A percentile compares a stretch with the other conserved stretches of the same genome.
These are phyloP conservation scores for Stagonosporopsis chrysanthemi DNA, from an alignment of 2,329 filamentous ascomycete genomes.

Conservation along the genomic window DNA sequence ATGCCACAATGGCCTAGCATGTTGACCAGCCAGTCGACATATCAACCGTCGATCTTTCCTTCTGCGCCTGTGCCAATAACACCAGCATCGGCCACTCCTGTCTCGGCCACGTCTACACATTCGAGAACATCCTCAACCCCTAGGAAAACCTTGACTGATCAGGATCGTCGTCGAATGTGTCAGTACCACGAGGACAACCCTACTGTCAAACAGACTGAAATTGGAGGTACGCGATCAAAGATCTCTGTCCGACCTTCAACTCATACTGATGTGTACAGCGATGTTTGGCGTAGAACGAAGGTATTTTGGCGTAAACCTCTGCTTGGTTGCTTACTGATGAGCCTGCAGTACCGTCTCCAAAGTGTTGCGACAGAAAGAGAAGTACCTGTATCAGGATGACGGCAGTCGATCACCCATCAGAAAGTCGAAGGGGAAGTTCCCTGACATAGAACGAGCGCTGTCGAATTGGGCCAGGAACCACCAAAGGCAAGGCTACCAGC, in stretches of 20 bases:
- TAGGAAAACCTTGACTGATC: slow-evolving; percentile 87
- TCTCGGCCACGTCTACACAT: slow-evolving; percentile 50
- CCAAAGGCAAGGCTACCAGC: slow-evolving; percentile 74
- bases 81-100: slow-evolving; percentile 49
- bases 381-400: slow-evolving; percentile 85
- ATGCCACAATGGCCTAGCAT: slow-evolving; percentile 53
- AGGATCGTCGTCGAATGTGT: slow-evolving; percentile 92
- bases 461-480: slow-evolving; percentile 86
- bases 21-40: slow-evolving; percentile 53
- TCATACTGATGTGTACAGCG: slow-evolving; percentile 58
- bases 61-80: slow-evolving; percentile 48
- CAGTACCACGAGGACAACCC: slow-evolving; percentile 91
- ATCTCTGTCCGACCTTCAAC: slow-evolving; percentile 1
- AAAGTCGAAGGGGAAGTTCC: slow-evolving; percentile 81
- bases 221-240: slow-evolving; percentile 70
- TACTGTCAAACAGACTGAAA: slow-evolving; percentile 91
- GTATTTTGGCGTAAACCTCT: slow-evolving; percentile 59
- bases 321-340: slow-evolving; percentile 26
- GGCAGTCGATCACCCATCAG: slow-evolving; percentile 81
- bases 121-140: slow-evolving; percentile 66
- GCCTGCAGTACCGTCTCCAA: slow-evolving; percentile 91
- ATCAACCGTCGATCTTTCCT: slow-evolving; percentile 49
- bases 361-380: slow-evolving; percentile 91
- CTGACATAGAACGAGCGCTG: slow-evolving; percentile 90
- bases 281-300: slow-evolving; percentile 97